Conservation (phyloP, 805 yeast species). For the Diddensiella santjacobensis region DNA sequence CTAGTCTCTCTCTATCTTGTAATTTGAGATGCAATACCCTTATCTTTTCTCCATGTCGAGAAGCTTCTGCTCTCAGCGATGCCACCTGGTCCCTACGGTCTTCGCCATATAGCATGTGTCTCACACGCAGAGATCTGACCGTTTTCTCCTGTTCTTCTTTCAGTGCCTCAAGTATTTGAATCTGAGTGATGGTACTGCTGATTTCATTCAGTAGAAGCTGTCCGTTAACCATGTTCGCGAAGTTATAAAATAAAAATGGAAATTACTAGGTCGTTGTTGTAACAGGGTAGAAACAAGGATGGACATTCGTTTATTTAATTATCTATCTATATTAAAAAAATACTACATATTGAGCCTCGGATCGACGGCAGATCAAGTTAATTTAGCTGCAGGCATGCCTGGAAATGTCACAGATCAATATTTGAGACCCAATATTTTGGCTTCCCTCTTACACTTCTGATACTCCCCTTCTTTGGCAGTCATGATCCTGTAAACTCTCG, state of each 20-base stretch:
- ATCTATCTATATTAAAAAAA: too few species aligned
- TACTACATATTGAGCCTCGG: too few species aligned
- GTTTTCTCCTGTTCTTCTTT: not conserved
- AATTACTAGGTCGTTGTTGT: too few species aligned
- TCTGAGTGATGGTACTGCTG: not conserved
- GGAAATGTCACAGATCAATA: not conserved
- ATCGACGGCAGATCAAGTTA: too few species aligned
- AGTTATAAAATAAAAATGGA: too few species aligned
- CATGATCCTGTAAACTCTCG: not conserved
- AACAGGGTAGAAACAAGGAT: too few species aligned
- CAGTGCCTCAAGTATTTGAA: not conserved
- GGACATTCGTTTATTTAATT: too few species aligned
- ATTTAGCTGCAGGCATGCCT: too few species aligned
- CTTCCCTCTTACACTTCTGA: not conserved
- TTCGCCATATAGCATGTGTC: not conserved
- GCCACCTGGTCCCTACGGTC: not conserved
- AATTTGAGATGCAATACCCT: not conserved
- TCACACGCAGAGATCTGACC: not conserved
- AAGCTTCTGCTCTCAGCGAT: not conserved
- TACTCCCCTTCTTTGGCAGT: not conserved
- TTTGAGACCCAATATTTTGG: not conserved
- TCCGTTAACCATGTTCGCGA: too few species aligned
- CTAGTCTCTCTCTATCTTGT: not conserved
- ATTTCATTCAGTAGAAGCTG: not conserved
- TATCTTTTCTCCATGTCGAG: not conserved